phyloP scores from a whole-genome alignment of 495 filamentous ascomycete species.

The Umbilicaria muhlenbergii region DNA sequence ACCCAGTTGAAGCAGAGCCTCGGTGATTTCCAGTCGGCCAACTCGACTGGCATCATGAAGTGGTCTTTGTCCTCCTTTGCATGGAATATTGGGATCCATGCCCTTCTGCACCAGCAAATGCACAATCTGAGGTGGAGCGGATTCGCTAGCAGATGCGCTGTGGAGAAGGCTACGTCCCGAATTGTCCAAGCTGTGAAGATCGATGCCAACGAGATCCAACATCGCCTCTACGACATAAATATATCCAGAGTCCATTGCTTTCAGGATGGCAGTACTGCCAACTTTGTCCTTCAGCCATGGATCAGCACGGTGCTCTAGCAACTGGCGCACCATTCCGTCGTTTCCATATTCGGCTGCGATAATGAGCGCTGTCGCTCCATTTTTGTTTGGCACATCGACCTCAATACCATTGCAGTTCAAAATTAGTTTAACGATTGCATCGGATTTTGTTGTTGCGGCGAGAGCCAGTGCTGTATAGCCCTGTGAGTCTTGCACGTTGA shows the following conservation, averaged over 20 bases:
- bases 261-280: conserved; percentile 5
- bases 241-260: conserved; percentile 7
- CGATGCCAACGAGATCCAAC: not conserved
- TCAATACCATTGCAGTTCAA: conserved; percentile 1
- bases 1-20: conserved; percentile 2
- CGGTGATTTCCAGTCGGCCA: conserved; percentile 1
- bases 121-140: conserved; percentile 5
- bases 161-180: conserved; percentile 9
- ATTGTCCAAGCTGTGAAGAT: conserved; percentile 7
- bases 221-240: conserved; percentile 1
- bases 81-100: not conserved
- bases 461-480: conserved; percentile 9
- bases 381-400: conserved; percentile 3
- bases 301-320: conserved; percentile 4
- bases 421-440: conserved; percentile 6
- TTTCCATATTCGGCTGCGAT: conserved; percentile 3
- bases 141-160: conserved; percentile 1
- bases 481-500: conserved; percentile 6
- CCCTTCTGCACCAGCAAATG: conserved; percentile 3
- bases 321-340: not conserved
- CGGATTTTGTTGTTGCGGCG: conserved; percentile 1
- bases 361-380: conserved; percentile 7
- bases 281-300: conserved; percentile 4
- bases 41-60: conserved; percentile 9
- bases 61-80: conserved; percentile 2